Evolutionary conservation across 495 filamentous ascomycete genomes (phyloP).

Genomic region (Neurospora sp.): DNA sequence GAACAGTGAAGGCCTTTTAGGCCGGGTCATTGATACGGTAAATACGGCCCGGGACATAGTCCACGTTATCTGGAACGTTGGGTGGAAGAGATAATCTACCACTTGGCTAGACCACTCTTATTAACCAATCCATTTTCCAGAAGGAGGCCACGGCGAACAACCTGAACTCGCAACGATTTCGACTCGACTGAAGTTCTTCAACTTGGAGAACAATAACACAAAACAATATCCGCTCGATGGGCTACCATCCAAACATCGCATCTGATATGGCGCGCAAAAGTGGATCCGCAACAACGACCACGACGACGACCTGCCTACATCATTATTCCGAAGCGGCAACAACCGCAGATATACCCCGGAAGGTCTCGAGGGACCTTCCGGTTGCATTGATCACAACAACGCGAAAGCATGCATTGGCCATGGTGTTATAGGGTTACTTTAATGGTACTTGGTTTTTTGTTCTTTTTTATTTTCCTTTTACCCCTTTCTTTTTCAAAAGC

Average conservation of each 20-base stretch:
- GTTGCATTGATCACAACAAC: conserved; percentile 12
- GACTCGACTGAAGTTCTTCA: conserved; percentile 14
- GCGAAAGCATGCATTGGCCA: conserved; percentile 22
- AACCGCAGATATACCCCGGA: neutral
- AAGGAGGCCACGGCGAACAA: conserved; percentile 15
- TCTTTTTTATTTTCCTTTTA: neutral
- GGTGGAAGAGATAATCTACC: conserved; percentile 62
- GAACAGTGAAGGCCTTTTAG: conserved; percentile 51
- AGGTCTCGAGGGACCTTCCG: neutral
- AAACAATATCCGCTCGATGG: neutral
- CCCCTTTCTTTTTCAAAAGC: neutral
- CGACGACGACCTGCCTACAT: neutral
- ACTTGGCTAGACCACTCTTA: conserved; percentile 17
- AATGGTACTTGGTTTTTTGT: conserved; percentile 9
- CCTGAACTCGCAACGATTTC: conserved; percentile 17
- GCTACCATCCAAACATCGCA: conserved; percentile 1
- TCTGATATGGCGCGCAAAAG: neutral
- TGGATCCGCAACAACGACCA: neutral
- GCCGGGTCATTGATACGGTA: conserved; percentile 81
- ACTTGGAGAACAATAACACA: conserved; percentile 18
- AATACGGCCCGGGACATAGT: conserved; percentile 95
- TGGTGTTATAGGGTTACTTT: conserved; percentile 13
- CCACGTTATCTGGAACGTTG: conserved; percentile 96
- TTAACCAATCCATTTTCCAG: conserved; percentile 28
- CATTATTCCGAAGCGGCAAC: neutral